Conservation (phyloP, 495 filamentous ascomycete genomes). For the Cenococcum geophilum region DNA sequence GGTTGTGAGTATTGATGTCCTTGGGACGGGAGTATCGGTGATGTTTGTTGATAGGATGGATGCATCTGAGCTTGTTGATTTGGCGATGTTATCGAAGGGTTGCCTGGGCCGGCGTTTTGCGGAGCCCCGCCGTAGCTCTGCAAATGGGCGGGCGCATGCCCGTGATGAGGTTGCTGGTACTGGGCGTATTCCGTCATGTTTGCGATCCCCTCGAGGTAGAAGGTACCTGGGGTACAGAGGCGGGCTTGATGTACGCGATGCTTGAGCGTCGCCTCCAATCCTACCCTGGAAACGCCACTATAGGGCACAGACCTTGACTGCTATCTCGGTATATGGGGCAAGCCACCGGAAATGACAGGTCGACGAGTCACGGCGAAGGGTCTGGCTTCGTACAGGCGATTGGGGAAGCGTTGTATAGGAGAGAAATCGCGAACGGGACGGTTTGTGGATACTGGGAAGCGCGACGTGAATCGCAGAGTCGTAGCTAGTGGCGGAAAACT, state of each 20-base stretch:
- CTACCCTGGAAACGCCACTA: conserved; percentile 31
- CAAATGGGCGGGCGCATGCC: conserved; percentile 46
- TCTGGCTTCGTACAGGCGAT: conserved; percentile 18
- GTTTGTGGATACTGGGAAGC: conserved; percentile 9
- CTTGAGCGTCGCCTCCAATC: conserved; percentile 21
- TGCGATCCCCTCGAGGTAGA: conserved; percentile 21
- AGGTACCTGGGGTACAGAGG: conserved; percentile 25
- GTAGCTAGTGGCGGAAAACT: conserved; percentile 27
- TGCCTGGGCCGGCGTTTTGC: conserved; percentile 43
- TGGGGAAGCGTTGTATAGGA: conserved; percentile 20
- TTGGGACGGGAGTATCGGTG: conserved; percentile 56
- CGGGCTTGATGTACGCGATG: conserved; percentile 23
- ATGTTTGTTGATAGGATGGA: conserved; percentile 49
- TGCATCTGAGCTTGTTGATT: conserved; percentile 41
- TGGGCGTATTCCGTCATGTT: conserved; percentile 64
- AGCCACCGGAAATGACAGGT: conserved; percentile 7
- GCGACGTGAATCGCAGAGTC: conserved; percentile 11
- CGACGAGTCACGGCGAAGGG: conserved; percentile 3
- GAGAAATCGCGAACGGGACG: conserved; percentile 18
- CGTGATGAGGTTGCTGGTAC: conserved; percentile 58
- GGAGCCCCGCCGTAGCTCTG: conserved; percentile 43
- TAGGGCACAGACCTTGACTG: conserved; percentile 15
- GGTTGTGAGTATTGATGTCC: conserved; percentile 38
- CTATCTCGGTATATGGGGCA: conserved; percentile 10
- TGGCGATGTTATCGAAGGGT: conserved; percentile 51